Conservation (phyloP, 2,329 filamentous ascomycete species). For the Macrophomina phaseolina region DNA sequence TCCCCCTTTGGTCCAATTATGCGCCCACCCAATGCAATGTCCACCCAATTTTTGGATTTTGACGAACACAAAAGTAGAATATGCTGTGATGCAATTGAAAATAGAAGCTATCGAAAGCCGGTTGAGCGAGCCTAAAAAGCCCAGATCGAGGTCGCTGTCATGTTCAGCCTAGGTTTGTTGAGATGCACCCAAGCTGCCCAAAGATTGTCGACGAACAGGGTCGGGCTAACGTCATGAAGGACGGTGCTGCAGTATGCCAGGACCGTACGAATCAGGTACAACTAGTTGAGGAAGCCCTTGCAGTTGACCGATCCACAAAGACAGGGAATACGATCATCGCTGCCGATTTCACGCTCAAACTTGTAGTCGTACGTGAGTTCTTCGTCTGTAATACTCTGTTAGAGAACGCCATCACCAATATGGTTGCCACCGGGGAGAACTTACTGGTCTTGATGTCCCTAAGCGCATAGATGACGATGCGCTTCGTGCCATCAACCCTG, state of each 20-base stretch:
- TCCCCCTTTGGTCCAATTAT: slow-evolving; percentile 19
- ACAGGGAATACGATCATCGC: slow-evolving; percentile 93
- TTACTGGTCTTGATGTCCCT: slow-evolving; percentile 93
- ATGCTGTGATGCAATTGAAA: slow-evolving; percentile 12
- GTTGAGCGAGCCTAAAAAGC: slow-evolving; percentile 4
- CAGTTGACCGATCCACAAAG: slow-evolving; percentile 94
- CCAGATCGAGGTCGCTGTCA: slow-evolving; percentile 2
- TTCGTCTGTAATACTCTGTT: slow-evolving; percentile 70
- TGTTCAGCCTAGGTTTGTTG: not conserved
- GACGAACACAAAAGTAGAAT: slow-evolving; percentile 15
- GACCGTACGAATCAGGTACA: not conserved
- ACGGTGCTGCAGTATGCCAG: not conserved
- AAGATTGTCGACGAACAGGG: not conserved
- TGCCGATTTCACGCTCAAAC: slow-evolving; percentile 96
- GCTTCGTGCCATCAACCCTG: slow-evolving; percentile 95
- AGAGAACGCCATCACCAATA: not conserved
- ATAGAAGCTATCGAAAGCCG: slow-evolving; percentile 10
- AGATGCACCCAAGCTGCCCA: slow-evolving; percentile 1
- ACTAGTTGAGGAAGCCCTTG: slow-evolving; percentile 96
- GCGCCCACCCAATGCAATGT: slow-evolving; percentile 26
- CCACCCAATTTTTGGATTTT: slow-evolving; percentile 25
- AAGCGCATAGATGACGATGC: slow-evolving; percentile 98
- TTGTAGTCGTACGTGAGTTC: slow-evolving; percentile 99
- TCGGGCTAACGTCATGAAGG: not conserved
- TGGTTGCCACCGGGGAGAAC: slow-evolving; percentile 45